Base-by-base conservation (phyloP, 2,329 filamentous ascomycete genomes). In the Thermoascus crustaceus region DNA sequence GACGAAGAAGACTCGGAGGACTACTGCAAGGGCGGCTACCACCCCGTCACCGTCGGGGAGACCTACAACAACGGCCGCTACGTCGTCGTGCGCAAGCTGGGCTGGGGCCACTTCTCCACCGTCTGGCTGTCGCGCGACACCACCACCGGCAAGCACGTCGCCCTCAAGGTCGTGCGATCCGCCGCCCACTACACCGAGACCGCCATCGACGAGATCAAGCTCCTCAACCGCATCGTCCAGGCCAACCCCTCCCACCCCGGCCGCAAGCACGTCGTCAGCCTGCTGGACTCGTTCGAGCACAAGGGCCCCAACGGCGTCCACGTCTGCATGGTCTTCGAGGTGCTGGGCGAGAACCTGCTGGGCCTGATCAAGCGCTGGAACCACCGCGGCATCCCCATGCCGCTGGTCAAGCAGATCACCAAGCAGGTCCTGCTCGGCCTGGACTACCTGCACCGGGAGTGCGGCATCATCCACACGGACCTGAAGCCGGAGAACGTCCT, bases 271-370 rank as follows among this genome's bases (percentile, higher is more conserved):
- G 91, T 96, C 45, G 91, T 98, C 60, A 94, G 87, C 61, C 73
- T 98, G 24, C 75, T 96, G 50, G 89, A 96, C 63, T 94, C 86
- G 0, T 98, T 98, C 61, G 89, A 95, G 60, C 91, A 96, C 68
- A 93, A 93, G 62, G 91, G 91, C 7, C 89, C 89, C 27, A 93
- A 98, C 55, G 91, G 91, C 31, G 83, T 86, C 34, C 91, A 98
- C 57, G 87, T 96, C 40, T 98, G 91, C 69, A 96, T 98, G 89
- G 91, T 98, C 5, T 98, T 98, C 53, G 91, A 98, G 62, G 91
- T 98, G 3, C 66, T 98, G 38, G 91, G 91, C 35, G 88, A 96
- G 72, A 96, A 96, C 57, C 66, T 96, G 45, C 68, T 96, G 35
- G 89, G 91, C 17, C 66, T 98, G 57, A 95, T 98, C 72, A 96